These are phyloP conservation scores for Paxillus involutus DNA, from an alignment of 768 basidiomycete genomes.

Conservation along the genomic window DNA sequence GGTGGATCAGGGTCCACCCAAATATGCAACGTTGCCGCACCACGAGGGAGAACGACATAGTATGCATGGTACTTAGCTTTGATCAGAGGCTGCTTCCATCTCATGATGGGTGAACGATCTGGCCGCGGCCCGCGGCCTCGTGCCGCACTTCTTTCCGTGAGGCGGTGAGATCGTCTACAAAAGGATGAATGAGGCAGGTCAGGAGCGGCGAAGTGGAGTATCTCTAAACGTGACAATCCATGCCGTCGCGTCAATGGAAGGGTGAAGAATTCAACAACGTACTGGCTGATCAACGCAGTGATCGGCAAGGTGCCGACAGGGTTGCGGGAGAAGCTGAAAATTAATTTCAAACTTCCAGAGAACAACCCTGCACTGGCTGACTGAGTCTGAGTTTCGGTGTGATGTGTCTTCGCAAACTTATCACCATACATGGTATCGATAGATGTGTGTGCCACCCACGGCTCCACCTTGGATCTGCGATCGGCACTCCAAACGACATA, in stretches of 20 bases:
- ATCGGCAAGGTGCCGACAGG: not conserved
- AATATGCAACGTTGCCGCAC: not conserved
- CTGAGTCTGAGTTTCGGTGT: too few relatives aligned
- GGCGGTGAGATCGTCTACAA: not conserved
- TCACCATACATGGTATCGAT: too few relatives aligned
- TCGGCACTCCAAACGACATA: not conserved
- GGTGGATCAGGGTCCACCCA: not conserved
- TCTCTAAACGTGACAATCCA: slow-evolving; percentile 12
- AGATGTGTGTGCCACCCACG: too few relatives aligned
- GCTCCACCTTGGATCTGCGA: too few relatives aligned
- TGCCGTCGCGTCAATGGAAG: slow-evolving; percentile 6
- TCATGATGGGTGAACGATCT: not conserved
- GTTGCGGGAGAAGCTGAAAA: not conserved
- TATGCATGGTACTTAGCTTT: not conserved
- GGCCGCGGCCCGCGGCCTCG: slow-evolving; percentile 22
- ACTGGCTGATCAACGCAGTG: not conserved
- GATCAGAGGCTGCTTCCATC: not conserved
- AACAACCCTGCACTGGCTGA: too few relatives aligned
- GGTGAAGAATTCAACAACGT: not conserved
- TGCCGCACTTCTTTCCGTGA: slow-evolving; percentile 1
- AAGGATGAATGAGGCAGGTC: slow-evolving; percentile 3
- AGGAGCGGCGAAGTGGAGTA: slow-evolving; percentile 8
- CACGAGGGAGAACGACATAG: not conserved
- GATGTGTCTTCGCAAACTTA: too few relatives aligned
- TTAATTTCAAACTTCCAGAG: not conserved